Evolutionary conservation across 73 alveolate genomes (phyloP), one percentile per base, ranked within the genome.

Genomic region (Tetrahymena elliotti): DNA sequence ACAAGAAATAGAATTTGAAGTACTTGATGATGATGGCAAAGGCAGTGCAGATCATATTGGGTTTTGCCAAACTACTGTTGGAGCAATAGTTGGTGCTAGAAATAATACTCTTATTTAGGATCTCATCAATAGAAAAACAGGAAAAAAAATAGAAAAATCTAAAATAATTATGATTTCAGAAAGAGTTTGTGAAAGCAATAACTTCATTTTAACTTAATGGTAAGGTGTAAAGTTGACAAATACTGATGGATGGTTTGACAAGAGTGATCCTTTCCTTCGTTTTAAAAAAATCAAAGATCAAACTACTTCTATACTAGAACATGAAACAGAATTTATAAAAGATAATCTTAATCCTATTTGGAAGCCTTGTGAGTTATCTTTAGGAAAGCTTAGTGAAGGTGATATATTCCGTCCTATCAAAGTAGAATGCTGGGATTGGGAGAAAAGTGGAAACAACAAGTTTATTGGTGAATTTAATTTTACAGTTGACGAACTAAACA

Each of bases 41-140:
- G 96, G 95, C n/a, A 84, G 68, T 33, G 94, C 95, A 36, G 99
- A 97, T 27, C 84, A 84, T 83, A 95, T 98, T 53, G 99, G 99
- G 6, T 92, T 22, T 11, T 94, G 36, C 35, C 31, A 84, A 82
- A 96, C 98, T 15, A 97, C 99, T 36, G 96, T 97, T 16, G 99
- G 99, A 38, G 94, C 96, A 31, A 93, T 98, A 27, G 93, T 96
- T 53, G 99, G 99, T 6, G 83, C 98, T 38, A 84, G 82, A 38
- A 97, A 95, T 52, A 83, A 95, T 41, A 97, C 97, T 38, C 95
- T 52, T 27, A 40, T 92, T 13, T 94, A 97, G 20, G 96, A 97
- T 47, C 93, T 98, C 36, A 31, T 83, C 3, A 82, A 93, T 33
- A 96, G 93, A 52, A 52, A 83, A 33, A 18, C 93, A 93, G 34